Evolutionary conservation across 2,329 filamentous ascomycete genomes (phyloP), one percentile per base, ranked within the genome.

Genomic region (Ophiostoma piceae): DNA sequence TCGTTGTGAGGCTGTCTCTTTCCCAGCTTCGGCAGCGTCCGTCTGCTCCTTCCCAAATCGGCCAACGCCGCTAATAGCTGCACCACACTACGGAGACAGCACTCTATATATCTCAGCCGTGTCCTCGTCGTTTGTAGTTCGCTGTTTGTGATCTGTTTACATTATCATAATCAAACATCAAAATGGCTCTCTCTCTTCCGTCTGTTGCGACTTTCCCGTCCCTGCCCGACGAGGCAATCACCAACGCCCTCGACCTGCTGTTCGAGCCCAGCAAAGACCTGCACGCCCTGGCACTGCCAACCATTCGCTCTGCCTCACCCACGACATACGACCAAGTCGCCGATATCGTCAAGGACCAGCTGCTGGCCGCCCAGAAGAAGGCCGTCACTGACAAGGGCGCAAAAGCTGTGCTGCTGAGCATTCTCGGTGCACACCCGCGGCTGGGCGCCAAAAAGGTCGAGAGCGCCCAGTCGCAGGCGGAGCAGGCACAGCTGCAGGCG

Each of bases 261-360:
- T 97, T 97, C 79, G 94, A 97, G 78, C 91, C 92, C 19, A 93
- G 90, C 69, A 82, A 85, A 0, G 86, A 89, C 67, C 87, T 97
- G 1, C 92, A 94, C 78, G 82, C 84, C 14, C 83, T 95, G 16
- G 86, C 91, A 19, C 77, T 92, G 6, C 90, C 91, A 1, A 80
- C 90, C 2, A 82, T 96, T n/a, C 82, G 82, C 22, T 6, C 4
- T 57, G 75, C 77, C 1, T 75, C 75, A 2, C 94, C 75, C 11
- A 78, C 81, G 1, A 88, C 87, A 35, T 97, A 97, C 79, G 73
- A 82, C 8, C 83, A 87, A 47, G 83, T 97, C 7, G 89, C 96
- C 75, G 82, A 85, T 66, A 84, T 86, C 62, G 84, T 95, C 60
- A 86, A 88, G 22, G 77, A 82, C 11, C 84, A 88, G 74, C 84